These are phyloP conservation scores for Rhodotorula diobovata DNA, from an alignment of 768 basidiomycete genomes.

Conservation along the genomic window DNA sequence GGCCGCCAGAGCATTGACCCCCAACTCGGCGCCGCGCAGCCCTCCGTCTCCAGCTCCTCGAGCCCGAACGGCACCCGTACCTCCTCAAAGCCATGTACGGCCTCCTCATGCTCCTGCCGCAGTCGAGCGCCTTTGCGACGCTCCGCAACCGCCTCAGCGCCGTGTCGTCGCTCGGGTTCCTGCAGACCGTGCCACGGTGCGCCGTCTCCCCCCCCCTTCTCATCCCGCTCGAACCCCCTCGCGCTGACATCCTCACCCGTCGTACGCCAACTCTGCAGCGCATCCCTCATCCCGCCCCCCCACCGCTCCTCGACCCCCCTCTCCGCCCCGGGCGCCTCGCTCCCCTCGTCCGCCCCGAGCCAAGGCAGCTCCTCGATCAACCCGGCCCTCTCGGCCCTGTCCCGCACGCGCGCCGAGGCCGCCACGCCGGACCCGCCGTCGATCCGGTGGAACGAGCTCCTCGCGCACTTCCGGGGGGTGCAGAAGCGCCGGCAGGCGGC, in stretches of 20 bases:
- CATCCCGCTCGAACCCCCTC: background rate
- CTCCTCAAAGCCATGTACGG: slow-evolving; percentile 98
- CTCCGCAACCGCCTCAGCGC: slow-evolving; percentile 88
- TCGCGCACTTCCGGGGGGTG: slow-evolving; percentile 82
- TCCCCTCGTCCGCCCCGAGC: background rate
- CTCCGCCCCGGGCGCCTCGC: background rate
- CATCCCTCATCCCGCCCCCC: background rate
- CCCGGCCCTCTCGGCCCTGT: slow-evolving; percentile 30
- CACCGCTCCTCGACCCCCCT: background rate
- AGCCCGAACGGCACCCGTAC: slow-evolving; percentile 93
- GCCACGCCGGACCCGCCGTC: slow-evolving; percentile 50
- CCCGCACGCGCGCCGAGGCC: slow-evolving; percentile 56
- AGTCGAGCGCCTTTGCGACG: slow-evolving; percentile 92
- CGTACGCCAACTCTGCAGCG: background rate
- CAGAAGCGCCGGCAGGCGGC: slow-evolving; percentile 52
- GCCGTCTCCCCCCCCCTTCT: background rate
- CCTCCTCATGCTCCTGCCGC: slow-evolving; percentile 90
- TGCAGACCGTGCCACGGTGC: slow-evolving; percentile 68
- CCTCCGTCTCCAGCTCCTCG: slow-evolving; percentile 80
- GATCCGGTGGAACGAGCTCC: slow-evolving; percentile 94
- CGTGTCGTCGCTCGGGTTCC: slow-evolving; percentile 88
- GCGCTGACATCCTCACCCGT: too few relatives aligned
- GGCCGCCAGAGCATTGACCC: background rate
- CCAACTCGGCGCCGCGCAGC: slow-evolving; percentile 39
- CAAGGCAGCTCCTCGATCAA: background rate